Evolutionary conservation across 1,284 basidiomycete genomes (phyloP).

Genomic region (Laetiporus sulphureus): DNA sequence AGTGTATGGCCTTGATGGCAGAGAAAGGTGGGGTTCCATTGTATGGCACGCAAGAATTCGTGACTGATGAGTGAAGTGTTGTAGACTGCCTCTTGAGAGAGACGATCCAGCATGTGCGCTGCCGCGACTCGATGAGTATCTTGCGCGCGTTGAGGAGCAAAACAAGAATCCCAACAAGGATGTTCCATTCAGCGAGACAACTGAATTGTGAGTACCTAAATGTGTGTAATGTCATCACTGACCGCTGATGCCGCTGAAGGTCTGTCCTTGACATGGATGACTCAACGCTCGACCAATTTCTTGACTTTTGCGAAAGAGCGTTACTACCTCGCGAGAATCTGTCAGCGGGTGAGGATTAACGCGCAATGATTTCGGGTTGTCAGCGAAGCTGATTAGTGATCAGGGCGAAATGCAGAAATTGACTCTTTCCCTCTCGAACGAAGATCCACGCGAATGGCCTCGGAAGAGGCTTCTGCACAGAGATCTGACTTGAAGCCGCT

Average conservation of each 20-base stretch:
- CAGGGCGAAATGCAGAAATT: conserved; percentile 15
- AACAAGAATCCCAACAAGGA: conserved; percentile 27
- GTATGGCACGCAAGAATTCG: neutral
- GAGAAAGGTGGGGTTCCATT: conserved; percentile 36
- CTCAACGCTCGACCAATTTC: conserved; percentile 55
- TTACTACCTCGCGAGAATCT: conserved; percentile 31
- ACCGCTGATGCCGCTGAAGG: conserved; percentile 30
- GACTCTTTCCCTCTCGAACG: conserved; percentile 20
- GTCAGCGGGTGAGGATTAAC: conserved; percentile 10
- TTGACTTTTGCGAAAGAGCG: conserved; percentile 57
- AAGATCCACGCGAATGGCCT: too few species aligned
- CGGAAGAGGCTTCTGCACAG: neutral
- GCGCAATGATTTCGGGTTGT: too few species aligned
- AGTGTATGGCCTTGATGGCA: conserved; percentile 79
- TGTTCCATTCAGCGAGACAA: conserved; percentile 29
- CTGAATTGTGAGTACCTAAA: conserved; percentile 29
- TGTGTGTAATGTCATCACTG: too few species aligned
- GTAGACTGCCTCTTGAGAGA: conserved; percentile 30
- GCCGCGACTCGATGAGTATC: conserved; percentile 46
- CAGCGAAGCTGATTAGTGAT: too few species aligned
- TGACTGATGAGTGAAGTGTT: conserved; percentile 1
- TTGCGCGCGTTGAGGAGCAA: conserved; percentile 38
- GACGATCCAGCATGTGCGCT: conserved; percentile 62
- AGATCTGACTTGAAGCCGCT: conserved; percentile 1
- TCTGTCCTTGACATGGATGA: conserved; percentile 48